Conservation (phyloP, 352 stramenopile species). For the Pythium coloratum region DNA sequence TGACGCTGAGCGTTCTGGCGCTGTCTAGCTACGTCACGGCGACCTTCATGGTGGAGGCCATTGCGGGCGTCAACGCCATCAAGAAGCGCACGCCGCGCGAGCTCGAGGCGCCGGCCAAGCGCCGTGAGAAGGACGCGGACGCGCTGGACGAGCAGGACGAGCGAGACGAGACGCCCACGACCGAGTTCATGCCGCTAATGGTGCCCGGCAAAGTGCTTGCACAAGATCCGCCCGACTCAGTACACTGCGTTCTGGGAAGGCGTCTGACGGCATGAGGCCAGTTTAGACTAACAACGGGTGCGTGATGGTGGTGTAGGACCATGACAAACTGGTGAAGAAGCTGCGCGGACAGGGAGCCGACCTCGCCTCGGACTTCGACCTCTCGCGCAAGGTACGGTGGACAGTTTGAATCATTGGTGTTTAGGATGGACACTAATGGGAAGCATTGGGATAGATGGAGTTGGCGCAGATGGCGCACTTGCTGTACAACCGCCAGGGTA, state of each 20-base stretch:
- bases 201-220: slow-evolving; percentile 65
- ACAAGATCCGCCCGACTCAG: neutral
- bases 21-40: slow-evolving; percentile 79
- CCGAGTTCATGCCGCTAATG: slow-evolving; percentile 81
- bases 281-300: neutral
- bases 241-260: neutral
- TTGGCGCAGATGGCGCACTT: slow-evolving; percentile 81
- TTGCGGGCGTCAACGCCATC: slow-evolving; percentile 80
- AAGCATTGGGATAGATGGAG: slow-evolving; percentile 56
- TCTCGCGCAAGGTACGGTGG: slow-evolving; percentile 65
- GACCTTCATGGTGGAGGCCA: slow-evolving; percentile 86
- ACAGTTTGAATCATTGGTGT: neutral
- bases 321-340: slow-evolving; percentile 57
- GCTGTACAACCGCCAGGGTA: slow-evolving; percentile 64
- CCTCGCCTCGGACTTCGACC: slow-evolving; percentile 57
- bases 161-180: slow-evolving; percentile 39
- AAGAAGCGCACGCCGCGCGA: slow-evolving; percentile 48
- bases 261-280: neutral
- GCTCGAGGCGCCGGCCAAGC: slow-evolving; percentile 31
- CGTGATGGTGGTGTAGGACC: slow-evolving; percentile 30
- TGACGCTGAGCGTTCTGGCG: slow-evolving; percentile 57
- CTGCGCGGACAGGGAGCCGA: slow-evolving; percentile 36
- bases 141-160: slow-evolving; percentile 33
- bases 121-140: slow-evolving; percentile 22
- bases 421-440: neutral